Evolutionary conservation across 805 yeast species (phyloP).

Genomic region (Sugiyamaella boreocaroliniensis): DNA sequence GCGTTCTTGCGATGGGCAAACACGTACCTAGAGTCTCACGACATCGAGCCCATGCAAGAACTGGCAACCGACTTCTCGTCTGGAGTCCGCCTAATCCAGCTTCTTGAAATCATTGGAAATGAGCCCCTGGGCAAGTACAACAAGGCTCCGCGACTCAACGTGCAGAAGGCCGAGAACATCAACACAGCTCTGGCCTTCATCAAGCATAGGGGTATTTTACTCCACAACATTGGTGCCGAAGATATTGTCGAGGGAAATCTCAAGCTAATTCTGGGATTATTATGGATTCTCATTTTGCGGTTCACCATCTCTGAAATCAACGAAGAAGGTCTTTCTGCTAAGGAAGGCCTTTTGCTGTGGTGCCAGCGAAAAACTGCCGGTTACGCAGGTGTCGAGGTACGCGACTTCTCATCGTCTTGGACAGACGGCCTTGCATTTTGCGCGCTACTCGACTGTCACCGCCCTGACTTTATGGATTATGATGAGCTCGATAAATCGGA

Average conservation of each 20-base stretch:
- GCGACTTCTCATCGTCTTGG: slow-evolving; percentile 54
- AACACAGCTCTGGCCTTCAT: slow-evolving; percentile 33
- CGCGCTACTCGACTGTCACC: slow-evolving; percentile 38
- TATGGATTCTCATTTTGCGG: slow-evolving; percentile 52
- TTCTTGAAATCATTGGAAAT: slow-evolving; percentile 33
- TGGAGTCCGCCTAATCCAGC: slow-evolving; percentile 33
- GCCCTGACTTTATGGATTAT: slow-evolving; percentile 38
- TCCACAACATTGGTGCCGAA: slow-evolving; percentile 49
- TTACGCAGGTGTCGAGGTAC: slow-evolving; percentile 34
- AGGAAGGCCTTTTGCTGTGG: slow-evolving; percentile 47
- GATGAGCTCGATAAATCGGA: slow-evolving; percentile 27
- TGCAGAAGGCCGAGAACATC: slow-evolving; percentile 35
- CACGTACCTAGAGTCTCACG: slow-evolving; percentile 27
- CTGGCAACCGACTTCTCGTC: slow-evolving; percentile 27
- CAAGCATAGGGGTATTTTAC: slow-evolving; percentile 30
- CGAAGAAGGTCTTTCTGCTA: slow-evolving; percentile 36
- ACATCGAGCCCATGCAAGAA: slow-evolving; percentile 23
- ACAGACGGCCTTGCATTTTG: slow-evolving; percentile 44
- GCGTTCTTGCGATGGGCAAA: slow-evolving; percentile 37
- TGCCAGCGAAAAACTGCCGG: slow-evolving; percentile 41
- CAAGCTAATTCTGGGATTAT: slow-evolving; percentile 81
- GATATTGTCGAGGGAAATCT: slow-evolving; percentile 92
- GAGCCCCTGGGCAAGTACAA: slow-evolving; percentile 32
- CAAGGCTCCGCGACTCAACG: slow-evolving; percentile 28
- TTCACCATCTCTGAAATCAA: slow-evolving; percentile 35